Percentiles rank a stretch among this genome's conserved stretches.
Conservation (phyloP, 1,139 yeast species). For the Protomyces lactucae-debilis region DNA sequence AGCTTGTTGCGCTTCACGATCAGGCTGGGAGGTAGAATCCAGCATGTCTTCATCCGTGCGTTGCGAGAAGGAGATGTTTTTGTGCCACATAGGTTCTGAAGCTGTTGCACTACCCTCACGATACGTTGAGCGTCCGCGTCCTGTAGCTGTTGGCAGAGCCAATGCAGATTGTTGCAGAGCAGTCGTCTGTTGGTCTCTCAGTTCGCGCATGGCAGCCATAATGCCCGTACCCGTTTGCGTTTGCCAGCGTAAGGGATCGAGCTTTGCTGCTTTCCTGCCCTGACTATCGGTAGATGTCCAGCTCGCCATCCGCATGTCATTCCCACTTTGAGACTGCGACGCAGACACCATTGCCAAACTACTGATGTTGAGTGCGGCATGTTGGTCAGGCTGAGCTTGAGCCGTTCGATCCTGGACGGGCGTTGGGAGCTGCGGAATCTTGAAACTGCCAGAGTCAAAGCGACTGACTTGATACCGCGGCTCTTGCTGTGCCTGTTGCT, state of each 20-base stretch:
- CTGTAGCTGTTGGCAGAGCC: not conserved
- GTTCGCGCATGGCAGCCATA: constrained; percentile 29
- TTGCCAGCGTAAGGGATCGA: constrained; percentile 26
- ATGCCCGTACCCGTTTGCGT: constrained; percentile 25
- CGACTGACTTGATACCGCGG: constrained; percentile 7
- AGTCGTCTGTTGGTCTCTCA: constrained; percentile 15
- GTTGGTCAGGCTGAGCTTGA: not conserved
- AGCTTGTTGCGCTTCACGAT: not conserved
- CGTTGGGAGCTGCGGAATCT: constrained; percentile 14
- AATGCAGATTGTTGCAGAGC: not conserved
- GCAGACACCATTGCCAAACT: not conserved
- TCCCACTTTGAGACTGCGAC: not conserved
- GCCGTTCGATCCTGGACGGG: constrained; percentile 1
- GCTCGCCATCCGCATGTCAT: not conserved
- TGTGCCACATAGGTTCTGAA: constrained; percentile 7
- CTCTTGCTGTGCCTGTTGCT: not conserved
- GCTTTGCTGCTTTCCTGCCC: not conserved
- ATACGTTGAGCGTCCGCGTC: not conserved
- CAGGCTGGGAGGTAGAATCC: not conserved
- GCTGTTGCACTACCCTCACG: not conserved
- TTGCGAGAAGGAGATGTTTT: constrained; percentile 6
- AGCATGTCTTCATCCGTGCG: not conserved
- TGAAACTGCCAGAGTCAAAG: constrained; percentile 7
- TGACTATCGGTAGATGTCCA: not conserved
- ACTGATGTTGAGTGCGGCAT: too few species aligned